Evolutionary conservation across 768 basidiomycete genomes (phyloP).

Genomic region (Cubamyces sp.): DNA sequence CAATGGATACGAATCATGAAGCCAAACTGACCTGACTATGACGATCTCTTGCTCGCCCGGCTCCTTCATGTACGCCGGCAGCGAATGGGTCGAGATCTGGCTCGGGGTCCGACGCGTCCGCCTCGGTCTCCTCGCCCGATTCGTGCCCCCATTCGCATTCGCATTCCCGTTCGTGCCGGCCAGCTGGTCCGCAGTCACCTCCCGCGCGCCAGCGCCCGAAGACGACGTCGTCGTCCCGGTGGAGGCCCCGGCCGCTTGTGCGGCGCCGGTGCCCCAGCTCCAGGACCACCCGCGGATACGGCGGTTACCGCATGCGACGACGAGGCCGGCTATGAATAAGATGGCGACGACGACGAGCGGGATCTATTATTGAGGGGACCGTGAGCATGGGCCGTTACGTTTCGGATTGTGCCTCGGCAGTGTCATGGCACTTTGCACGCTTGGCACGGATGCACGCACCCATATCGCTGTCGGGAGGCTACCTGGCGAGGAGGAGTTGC

Average conservation of each 20-base stretch:
- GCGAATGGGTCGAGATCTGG: conserved; percentile 75
- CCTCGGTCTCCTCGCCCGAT: conserved; percentile 43
- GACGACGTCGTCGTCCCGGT: conserved; percentile 7
- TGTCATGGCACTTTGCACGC: neutral
- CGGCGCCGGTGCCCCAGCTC: conserved; percentile 12
- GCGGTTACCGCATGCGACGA: conserved; percentile 21
- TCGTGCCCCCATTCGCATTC: conserved; percentile 6
- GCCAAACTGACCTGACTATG: conserved; percentile 49
- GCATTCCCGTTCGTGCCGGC: conserved; percentile 46
- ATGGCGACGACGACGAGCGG: conserved; percentile 23
- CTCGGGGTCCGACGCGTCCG: conserved; percentile 67
- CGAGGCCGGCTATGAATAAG: conserved; percentile 16
- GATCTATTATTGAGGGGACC: conserved; percentile 1
- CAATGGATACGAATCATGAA: neutral
- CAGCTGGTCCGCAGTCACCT: conserved; percentile 62
- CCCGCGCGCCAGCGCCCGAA: conserved; percentile 24
- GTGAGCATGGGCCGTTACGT: neutral
- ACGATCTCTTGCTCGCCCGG: conserved; percentile 84
- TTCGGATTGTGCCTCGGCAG: neutral
- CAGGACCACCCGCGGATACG: conserved; percentile 8
- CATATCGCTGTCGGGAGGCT: conserved; percentile 13
- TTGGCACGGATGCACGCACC: conserved; percentile 9
- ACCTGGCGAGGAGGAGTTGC: neutral
- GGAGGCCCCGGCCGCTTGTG: conserved; percentile 17
- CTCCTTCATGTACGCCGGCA: conserved; percentile 83